Conservation (phyloP, 176 grass and related monocot genomes). For the Rhynchospora breviuscula region DNA sequence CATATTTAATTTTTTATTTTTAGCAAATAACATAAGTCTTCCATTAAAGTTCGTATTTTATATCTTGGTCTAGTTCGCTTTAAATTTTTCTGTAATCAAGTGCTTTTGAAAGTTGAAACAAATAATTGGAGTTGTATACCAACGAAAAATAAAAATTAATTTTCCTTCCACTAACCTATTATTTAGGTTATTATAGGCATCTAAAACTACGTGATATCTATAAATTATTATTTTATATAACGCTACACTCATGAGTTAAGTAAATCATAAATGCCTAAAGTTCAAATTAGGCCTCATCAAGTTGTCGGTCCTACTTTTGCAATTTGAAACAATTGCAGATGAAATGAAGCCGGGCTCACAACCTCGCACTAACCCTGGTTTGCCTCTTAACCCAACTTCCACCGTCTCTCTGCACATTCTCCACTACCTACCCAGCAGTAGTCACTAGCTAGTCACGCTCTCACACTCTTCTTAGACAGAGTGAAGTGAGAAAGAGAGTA, state of each 20-base stretch:
- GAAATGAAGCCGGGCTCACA: not conserved
- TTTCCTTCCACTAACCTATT: too few relatives aligned
- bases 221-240: not conserved
- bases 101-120: too few relatives aligned
- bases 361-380: conserved; percentile 13
- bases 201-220: not conserved
- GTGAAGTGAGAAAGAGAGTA: not conserved
- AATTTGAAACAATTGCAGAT: not conserved
- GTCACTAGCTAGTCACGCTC: not conserved
- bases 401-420: not conserved
- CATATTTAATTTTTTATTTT: too few relatives aligned
- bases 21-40: too few relatives aligned
- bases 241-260: not conserved
- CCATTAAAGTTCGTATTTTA: too few relatives aligned
- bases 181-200: not conserved
- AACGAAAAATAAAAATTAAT: not conserved
- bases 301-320: not conserved
- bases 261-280: not conserved
- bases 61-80: too few relatives aligned
- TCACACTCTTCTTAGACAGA: not conserved
- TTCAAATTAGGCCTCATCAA: not conserved
- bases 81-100: too few relatives aligned
- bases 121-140: too few relatives aligned
- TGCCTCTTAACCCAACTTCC: not conserved
- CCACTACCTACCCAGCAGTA: not conserved